Evolutionary conservation across 2,329 filamentous ascomycete species (phyloP), one percentile per base, ranked within the genome.

Genomic region (Peltaster fructicola): DNA sequence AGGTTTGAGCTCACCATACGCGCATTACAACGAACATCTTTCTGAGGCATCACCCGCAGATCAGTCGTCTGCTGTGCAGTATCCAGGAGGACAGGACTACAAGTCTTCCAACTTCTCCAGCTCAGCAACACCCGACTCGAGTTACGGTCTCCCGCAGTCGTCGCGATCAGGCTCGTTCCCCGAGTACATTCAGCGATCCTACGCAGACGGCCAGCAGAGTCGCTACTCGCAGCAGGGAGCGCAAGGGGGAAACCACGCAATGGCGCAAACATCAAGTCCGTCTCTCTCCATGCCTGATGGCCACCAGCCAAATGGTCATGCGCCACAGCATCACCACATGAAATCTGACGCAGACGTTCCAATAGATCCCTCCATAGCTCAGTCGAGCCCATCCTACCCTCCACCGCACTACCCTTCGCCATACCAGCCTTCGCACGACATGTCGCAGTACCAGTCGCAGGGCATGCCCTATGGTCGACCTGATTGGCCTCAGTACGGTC

Each of bases 191-290:
- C 73, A 79, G 58, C 77, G 81, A 49, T 61, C 52, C 31, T 59
- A 59, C 47, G 65, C 73, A 48, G 85, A 88, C 62, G 74, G 81
- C 56, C 72, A 61, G 24, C 71, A 57, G 62, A 54, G 51, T 43
- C 66, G 73, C 48, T 88, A 88, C 63, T n/a, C n/a, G n/a, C 75
- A 73, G 56, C 62, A 79, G 54, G 68, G 68, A 60, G 73, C 67
- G 54, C 68, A 71, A 52, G 66, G 72, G 54, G 72, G 67, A 58
- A 71, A 71, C 58, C 68, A 74, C 72, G 76, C 74, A 73, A 93
- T 93, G 84, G 81, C 84, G 71, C 82, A 92, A 80, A 71, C 81
- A 75, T 80, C 80, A 76, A 92, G 84, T 92, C 79, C 80, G 82
- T 92, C 80, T 60, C 68, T 80, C 66, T 67, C 76, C 72, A 63